Conservation (phyloP, 345 rosid species). For the Lepidium africanum region DNA sequence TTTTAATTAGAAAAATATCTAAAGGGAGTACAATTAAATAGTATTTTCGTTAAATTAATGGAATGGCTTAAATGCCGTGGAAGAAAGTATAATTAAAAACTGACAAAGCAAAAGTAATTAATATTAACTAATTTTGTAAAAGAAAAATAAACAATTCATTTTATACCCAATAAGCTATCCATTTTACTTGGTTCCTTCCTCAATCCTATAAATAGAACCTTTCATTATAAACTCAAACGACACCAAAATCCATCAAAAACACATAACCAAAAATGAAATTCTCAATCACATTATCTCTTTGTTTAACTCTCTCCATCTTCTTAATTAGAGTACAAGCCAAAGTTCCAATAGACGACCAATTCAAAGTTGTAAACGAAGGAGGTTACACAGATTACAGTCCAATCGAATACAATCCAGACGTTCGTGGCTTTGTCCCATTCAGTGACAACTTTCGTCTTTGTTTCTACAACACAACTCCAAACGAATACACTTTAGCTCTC, state of each 20-base stretch:
- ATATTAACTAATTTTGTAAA: background rate
- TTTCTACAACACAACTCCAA: slow-evolving; percentile 58
- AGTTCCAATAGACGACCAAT: slow-evolving; percentile 20
- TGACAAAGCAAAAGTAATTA: background rate
- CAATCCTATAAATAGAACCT: background rate
- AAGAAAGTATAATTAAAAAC: background rate
- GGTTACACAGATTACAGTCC: slow-evolving; percentile 24
- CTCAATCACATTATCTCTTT: background rate
- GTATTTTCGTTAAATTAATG: background rate
- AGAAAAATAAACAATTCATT: slow-evolving; percentile 11
- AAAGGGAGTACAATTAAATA: no score
- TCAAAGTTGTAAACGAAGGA: slow-evolving; percentile 19
- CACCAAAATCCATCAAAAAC: slow-evolving; percentile 12
- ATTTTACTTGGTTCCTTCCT: background rate
- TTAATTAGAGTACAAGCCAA: slow-evolving; percentile 5
- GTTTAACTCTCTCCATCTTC: slow-evolving; percentile 3
- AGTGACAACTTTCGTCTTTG: slow-evolving; percentile 44
- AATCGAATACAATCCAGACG: slow-evolving; percentile 25
- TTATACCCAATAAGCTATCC: no score
- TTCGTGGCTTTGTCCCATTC: slow-evolving; percentile 17
- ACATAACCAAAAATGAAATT: slow-evolving; percentile 3
- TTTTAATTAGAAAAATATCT: no score
- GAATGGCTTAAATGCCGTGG: background rate
- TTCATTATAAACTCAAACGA: background rate
- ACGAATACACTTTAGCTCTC: slow-evolving; percentile 48